Percentiles rank a stretch among this genome's conserved stretches.
These are phyloP conservation scores for Candida dubliniensis DNA, from an alignment of 1,139 yeast genomes.

Conservation along the genomic window DNA sequence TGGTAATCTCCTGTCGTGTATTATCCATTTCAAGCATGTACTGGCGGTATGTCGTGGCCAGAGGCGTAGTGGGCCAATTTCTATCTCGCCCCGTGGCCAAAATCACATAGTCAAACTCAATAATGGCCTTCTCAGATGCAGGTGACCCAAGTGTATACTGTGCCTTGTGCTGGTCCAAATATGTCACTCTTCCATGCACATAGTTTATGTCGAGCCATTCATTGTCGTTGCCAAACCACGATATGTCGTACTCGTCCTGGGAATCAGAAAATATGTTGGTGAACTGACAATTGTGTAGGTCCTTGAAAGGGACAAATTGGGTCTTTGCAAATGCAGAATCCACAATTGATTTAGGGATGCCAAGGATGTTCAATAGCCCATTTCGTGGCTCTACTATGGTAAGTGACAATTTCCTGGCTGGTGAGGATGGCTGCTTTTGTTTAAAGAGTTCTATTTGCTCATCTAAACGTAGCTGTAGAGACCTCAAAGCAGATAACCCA, in stretches of 20 bases:
- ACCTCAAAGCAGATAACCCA: slow-evolving; percentile 45
- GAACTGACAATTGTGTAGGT: slow-evolving; percentile 32
- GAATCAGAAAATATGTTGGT: slow-evolving; percentile 26
- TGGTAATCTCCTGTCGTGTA: slow-evolving; percentile 24
- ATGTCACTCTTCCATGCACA: slow-evolving; percentile 43
- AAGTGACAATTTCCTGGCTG: slow-evolving; percentile 27
- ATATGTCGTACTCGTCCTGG: slow-evolving; percentile 5
- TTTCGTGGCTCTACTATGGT: slow-evolving; percentile 51
- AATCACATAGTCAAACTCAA: slow-evolving; percentile 50
- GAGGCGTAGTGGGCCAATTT: slow-evolving; percentile 56
- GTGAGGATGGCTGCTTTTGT: slow-evolving; percentile 1
- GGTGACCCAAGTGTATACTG: slow-evolving; percentile 19
- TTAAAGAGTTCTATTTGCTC: slow-evolving; percentile 6
- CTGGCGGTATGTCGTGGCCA: slow-evolving; percentile 22
- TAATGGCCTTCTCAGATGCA: slow-evolving; percentile 16
- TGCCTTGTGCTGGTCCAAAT: slow-evolving; percentile 28
- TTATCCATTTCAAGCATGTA: slow-evolving; percentile 36
- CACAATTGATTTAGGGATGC: slow-evolving; percentile 50
- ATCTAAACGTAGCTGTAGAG: slow-evolving; percentile 25
- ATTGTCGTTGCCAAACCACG: slow-evolving; percentile 5
- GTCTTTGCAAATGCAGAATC: slow-evolving; percentile 47
- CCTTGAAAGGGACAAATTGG: slow-evolving; percentile 38
- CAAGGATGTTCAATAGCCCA: slow-evolving; percentile 53
- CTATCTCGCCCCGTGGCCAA: slow-evolving; percentile 54
- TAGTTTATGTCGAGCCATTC: slow-evolving; percentile 22